Conservation (phyloP, 192 early-diverging fungal species). For the Glomus cerebriforme region DNA sequence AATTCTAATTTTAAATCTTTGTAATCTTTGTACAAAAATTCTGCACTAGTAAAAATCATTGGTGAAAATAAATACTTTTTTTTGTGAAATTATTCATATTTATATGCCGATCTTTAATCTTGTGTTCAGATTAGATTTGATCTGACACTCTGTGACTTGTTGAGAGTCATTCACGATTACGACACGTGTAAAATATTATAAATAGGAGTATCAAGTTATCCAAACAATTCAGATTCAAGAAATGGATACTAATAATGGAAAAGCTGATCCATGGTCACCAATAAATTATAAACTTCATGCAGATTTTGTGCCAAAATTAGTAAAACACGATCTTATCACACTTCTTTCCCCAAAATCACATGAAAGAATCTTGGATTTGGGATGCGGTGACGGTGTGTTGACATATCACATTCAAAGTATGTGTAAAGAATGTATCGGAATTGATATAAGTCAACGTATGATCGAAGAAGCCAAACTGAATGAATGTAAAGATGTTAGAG, state of each 20-base stretch:
- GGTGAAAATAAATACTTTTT: too few species aligned
- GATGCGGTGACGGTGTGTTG: constrained; percentile 68
- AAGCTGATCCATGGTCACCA: background rate
- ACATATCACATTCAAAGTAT: constrained; percentile 52
- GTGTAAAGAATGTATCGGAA: constrained; percentile 56
- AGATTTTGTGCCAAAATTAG: constrained; percentile 2
- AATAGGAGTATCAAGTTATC: too few species aligned
- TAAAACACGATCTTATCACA: background rate
- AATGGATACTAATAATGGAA: background rate
- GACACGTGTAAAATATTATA: too few species aligned
- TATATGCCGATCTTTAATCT: too few species aligned
- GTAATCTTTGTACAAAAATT: too few species aligned
- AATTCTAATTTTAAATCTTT: too few species aligned
- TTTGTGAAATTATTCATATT: too few species aligned
- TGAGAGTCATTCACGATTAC: too few species aligned
- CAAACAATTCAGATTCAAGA: background rate
- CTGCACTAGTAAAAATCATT: too few species aligned
- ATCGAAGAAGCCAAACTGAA: constrained; percentile 46
- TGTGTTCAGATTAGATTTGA: too few species aligned
- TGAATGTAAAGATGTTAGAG: constrained; percentile 44
- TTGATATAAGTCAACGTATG: constrained; percentile 63
- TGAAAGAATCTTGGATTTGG: constrained; percentile 68
- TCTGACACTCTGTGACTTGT: too few species aligned
- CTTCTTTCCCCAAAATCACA: constrained; percentile 52
- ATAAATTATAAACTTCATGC: constrained; percentile 9